A percentile compares a stretch with the other conserved stretches of the same genome.
These are phyloP conservation scores for Diaporthe helianthi DNA, from an alignment of 2,329 filamentous ascomycete genomes.

Conservation along the genomic window DNA sequence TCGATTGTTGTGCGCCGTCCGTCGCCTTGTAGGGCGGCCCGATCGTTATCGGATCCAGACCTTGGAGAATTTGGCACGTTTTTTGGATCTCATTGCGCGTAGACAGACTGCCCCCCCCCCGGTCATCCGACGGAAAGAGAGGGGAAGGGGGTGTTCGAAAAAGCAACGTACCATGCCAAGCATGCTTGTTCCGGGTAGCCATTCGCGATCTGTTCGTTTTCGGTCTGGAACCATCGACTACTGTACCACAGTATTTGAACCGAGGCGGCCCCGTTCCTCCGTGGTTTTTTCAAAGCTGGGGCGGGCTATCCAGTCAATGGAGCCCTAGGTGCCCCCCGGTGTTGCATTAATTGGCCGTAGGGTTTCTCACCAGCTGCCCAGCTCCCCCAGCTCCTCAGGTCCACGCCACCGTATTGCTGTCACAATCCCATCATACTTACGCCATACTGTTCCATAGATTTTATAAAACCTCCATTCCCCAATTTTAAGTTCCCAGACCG, in stretches of 20 bases:
- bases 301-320: not conserved
- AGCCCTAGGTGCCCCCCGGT: not conserved
- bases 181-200: constrained; percentile 11
- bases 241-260: too few species aligned
- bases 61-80: constrained; percentile 17
- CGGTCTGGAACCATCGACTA: not conserved
- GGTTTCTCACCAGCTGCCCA: not conserved
- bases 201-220: constrained; percentile 17
- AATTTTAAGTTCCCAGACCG: constrained; percentile 13
- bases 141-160: not conserved
- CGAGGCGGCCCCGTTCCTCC: constrained; percentile 9
- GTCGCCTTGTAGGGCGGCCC: constrained; percentile 20
- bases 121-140: constrained; percentile 1
- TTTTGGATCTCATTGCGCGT: not conserved
- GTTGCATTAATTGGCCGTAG: not conserved
- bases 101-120: not conserved
- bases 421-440: constrained; percentile 17
- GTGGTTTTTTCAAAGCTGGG: not conserved
- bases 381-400: too few species aligned
- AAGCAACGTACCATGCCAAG: constrained; percentile 1
- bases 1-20: not conserved
- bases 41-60: constrained; percentile 23
- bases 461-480: constrained; percentile 16
- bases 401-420: not conserved
- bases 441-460: constrained; percentile 16